A percentile compares a stretch with the other conserved stretches of the same genome.
Conservation (phyloP, 2,329 filamentous ascomycete species). For the Sphaerulina populicola region DNA sequence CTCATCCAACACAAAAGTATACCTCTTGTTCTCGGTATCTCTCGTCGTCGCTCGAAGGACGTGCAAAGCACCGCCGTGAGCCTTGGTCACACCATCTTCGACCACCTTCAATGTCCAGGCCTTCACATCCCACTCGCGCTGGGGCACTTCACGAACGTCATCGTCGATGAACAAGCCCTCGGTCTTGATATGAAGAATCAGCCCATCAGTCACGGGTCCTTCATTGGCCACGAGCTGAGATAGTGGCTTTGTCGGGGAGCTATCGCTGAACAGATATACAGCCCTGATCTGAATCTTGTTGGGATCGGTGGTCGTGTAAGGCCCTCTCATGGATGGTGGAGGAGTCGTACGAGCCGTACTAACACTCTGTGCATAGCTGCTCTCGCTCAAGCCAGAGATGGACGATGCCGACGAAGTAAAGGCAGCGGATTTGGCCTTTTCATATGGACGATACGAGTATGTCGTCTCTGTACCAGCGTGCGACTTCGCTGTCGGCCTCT, state of each 20-base stretch:
- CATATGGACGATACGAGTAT: conserved; percentile 30
- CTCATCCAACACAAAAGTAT: conserved; percentile 53
- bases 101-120: conserved; percentile 92
- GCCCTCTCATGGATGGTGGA: conserved; percentile 63
- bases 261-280: conserved; percentile 86
- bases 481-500: conserved; percentile 48
- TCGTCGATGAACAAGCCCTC: conserved; percentile 97
- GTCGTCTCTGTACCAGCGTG: conserved; percentile 56
- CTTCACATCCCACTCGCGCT: conserved; percentile 97
- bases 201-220: conserved; percentile 78
- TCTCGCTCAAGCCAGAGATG: conserved; percentile 60
- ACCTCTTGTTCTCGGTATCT: conserved; percentile 53
- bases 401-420: conserved; percentile 33
- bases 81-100: conserved; percentile 50
- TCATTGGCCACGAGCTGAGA: conserved; percentile 80
- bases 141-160: conserved; percentile 80
- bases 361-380: conserved; percentile 75
- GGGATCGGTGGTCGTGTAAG: conserved; percentile 81
- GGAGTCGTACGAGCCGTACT: conserved; percentile 78
- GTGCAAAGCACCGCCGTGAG: conserved; percentile 38
- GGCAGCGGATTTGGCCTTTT: conserved; percentile 41
- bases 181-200: conserved; percentile 84
- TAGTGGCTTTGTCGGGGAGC: conserved; percentile 79
- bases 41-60: conserved; percentile 51
- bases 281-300: conserved; percentile 94